Base-by-base conservation (phyloP, 306 rosid genomes). In the Neltuma alba region DNA sequence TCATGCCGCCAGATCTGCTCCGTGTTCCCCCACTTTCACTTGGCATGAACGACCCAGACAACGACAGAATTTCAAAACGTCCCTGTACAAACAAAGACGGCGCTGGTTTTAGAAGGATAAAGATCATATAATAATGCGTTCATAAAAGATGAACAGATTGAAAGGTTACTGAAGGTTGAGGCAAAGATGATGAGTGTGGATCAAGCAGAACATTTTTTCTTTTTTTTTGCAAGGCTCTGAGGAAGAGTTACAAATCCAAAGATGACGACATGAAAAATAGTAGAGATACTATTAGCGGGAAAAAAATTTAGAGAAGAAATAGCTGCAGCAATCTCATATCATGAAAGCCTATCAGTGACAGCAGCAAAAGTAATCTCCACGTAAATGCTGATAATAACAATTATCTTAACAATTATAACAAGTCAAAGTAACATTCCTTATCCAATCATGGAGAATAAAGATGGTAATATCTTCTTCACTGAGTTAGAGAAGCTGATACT, bases 1-100 rank as follows among this genome's bases (percentile, higher is more conserved):
- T 68, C 73, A 68, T 68, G 12, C 73, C 73, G 0, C 73, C 73
- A 3, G 73, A 68, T 41, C 73, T 40, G 73, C 73, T 68, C 54
- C 73, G 36, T 41, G 73, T 12, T 21, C 73, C 73, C 34, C 73
- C 73, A 68, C 54, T 68, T 68, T 68, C 73, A 41, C 36, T 68
- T 68, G 73, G 73, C 73, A 68, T 68, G 73, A 68, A 68, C 16
- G 73, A 68, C 2, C 73, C 65, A 23, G 54, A 40, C 9, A 68
- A 41, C 1, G 73, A 68, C 54, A 68, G 48, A 23, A 68, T 68
- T 68, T 68, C 73, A 68, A 68, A 68, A 28, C 73, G 73, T 41
- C 73, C 73, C 73, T 68, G 68, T 16, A 30, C 23, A 62, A 31
- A 31, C 37, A 60, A 60, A 12, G n/a, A 28, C 36, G 28, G n/a